Conservation (phyloP, 208 protist genomes). For the Leishmania aethiopica region DNA sequence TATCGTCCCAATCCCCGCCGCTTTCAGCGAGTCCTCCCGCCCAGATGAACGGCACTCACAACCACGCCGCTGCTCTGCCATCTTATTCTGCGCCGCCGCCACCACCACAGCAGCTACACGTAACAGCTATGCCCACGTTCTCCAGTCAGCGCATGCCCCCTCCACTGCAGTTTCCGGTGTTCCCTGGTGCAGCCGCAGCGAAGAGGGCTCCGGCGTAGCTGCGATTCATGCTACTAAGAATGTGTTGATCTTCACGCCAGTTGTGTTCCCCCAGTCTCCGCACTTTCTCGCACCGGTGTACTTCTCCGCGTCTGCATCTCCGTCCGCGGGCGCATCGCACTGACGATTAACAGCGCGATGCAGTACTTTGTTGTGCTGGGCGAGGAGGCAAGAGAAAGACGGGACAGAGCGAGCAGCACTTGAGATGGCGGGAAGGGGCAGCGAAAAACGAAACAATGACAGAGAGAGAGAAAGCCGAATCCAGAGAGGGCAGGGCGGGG, state of each 20-base stretch:
- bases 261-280: background rate
- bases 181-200: conserved; percentile 22
- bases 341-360: background rate
- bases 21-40: background rate
- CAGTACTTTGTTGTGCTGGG: background rate
- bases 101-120: background rate
- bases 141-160: conserved; percentile 36
- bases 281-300: background rate
- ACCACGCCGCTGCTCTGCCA: background rate
- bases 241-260: background rate
- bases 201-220: conserved; percentile 8
- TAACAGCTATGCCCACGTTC: background rate
- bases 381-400: background rate
- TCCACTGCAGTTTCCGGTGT: conserved; percentile 64
- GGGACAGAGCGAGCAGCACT: background rate
- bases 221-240: background rate
- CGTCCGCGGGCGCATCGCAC: background rate
- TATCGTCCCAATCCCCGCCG: too few species aligned
- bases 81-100: background rate
- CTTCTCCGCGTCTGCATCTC: background rate
- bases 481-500: too few species aligned
- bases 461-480: background rate
- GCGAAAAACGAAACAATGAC: too few species aligned
- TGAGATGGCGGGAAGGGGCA: too few species aligned
- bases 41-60: background rate